Conservation (phyloP, 768 basidiomycete genomes). For the Podaxis rugospora region DNA sequence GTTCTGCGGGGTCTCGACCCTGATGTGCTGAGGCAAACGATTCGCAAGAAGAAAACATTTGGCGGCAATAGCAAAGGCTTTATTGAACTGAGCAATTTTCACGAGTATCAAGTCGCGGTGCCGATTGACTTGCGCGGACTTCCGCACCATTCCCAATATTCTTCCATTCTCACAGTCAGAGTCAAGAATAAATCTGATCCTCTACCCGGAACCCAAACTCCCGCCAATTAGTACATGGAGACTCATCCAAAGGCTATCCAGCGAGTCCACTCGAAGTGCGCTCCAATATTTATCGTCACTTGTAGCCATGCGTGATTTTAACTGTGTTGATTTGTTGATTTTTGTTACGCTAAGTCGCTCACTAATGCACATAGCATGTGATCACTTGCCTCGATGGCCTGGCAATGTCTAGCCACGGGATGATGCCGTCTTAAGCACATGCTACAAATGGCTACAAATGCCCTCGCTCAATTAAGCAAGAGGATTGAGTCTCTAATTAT, state of each 20-base stretch:
- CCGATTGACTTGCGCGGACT: conserved; percentile 1
- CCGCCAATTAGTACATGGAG: too few relatives aligned
- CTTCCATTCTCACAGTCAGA: not conserved
- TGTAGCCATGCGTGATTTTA: not conserved
- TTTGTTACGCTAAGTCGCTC: too few relatives aligned
- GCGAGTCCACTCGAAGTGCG: not conserved
- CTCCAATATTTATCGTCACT: not conserved
- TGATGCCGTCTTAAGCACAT: not conserved
- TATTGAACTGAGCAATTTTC: not conserved
- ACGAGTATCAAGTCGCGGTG: not conserved
- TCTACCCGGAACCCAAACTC: too few relatives aligned
- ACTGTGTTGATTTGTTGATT: not conserved
- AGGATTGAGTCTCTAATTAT: too few relatives aligned
- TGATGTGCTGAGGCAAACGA: not conserved
- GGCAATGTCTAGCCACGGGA: not conserved
- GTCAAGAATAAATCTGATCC: not conserved
- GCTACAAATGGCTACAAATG: too few relatives aligned
- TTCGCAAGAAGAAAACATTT: not conserved
- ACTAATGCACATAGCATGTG: not conserved
- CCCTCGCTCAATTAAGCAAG: too few relatives aligned
- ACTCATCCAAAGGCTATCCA: too few relatives aligned
- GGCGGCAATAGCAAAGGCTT: not conserved
- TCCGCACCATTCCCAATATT: conserved; percentile 1
- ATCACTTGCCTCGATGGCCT: not conserved
- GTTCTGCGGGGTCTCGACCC: not conserved